These are phyloP conservation scores for Sophora flavescens DNA, from an alignment of 306 rosid species.

Conservation along the genomic window DNA sequence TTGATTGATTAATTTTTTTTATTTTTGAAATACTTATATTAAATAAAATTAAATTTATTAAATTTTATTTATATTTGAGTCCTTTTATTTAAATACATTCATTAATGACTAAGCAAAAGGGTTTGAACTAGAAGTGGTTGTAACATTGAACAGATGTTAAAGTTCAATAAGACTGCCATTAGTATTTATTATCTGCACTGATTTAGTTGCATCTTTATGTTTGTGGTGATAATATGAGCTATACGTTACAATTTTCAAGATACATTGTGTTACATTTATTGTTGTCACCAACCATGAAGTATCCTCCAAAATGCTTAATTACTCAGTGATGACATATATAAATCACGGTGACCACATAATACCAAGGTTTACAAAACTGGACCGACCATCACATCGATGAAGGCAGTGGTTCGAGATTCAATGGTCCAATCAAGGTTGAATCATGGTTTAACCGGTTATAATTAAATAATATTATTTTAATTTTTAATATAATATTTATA, in stretches of 20 bases:
- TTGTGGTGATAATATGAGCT: not conserved
- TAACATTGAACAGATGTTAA: too few relatives aligned
- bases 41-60: too few relatives aligned
- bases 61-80: too few relatives aligned
- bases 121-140: not conserved
- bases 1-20: too few relatives aligned
- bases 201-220: not conserved
- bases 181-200: not conserved
- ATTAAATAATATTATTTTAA: too few relatives aligned
- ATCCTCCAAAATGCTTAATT: not conserved
- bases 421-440: too few relatives aligned
- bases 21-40: too few relatives aligned
- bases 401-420: too few relatives aligned
- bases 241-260: not conserved
- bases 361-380: too few relatives aligned
- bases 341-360: not conserved
- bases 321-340: not conserved
- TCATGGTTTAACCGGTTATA: too few relatives aligned
- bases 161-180: not conserved
- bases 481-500: too few relatives aligned
- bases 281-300: slow-evolving; percentile 6
- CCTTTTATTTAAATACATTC: not conserved
- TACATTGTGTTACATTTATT: slow-evolving; percentile 15
- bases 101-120: not conserved
- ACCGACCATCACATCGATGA: too few relatives aligned